Percentiles rank a stretch among this genome's conserved stretches.
Evolutionary conservation across 257 asterid species (phyloP).

Genomic region (Solanum arcanum): DNA sequence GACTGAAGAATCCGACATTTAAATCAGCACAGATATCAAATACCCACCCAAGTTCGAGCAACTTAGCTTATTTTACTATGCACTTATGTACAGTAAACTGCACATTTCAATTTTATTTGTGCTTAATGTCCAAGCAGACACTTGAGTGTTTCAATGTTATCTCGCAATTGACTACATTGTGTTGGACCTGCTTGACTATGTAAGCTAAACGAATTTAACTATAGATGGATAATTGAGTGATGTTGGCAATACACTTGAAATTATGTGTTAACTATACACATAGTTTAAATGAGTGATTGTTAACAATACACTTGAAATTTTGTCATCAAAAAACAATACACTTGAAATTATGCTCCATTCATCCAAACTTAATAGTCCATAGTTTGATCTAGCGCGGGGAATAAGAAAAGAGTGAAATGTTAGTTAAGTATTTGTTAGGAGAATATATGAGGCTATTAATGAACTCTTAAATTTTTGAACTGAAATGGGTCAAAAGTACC

Average conservation of each 20-base stretch:
- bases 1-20: not conserved
- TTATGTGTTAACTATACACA: not conserved
- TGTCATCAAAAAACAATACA: not conserved
- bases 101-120: not conserved
- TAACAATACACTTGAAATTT: not conserved
- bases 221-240: not conserved
- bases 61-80: not conserved
- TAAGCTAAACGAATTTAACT: not conserved
- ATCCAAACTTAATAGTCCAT: not conserved
- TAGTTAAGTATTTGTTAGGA: not conserved
- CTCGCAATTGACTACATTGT: not conserved
- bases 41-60: not conserved
- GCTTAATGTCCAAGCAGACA: not conserved
- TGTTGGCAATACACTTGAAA: not conserved
- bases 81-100: not conserved
- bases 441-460: not conserved
- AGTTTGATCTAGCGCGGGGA: not conserved
- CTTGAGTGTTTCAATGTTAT: not conserved
- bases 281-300: not conserved
- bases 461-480: not conserved
- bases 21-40: not conserved
- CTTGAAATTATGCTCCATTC: not conserved
- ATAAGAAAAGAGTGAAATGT: not conserved
- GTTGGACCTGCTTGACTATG: not conserved
- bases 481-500: not conserved